Evolutionary conservation across 148 eudicot species (phyloP).

Genomic region (Camellia lanceoleosa): DNA sequence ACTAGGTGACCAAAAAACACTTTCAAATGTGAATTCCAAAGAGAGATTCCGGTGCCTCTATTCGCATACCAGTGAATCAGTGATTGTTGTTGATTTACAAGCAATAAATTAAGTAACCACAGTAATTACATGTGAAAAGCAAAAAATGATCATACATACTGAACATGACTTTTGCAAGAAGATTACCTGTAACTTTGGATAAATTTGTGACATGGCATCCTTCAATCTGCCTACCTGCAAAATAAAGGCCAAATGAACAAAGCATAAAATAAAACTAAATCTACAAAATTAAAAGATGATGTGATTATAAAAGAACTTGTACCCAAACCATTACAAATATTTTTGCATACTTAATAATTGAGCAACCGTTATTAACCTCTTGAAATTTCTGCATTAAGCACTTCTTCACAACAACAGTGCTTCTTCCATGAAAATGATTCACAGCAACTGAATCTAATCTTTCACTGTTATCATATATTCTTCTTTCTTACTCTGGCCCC

Average conservation of each 20-base stretch:
- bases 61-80: not conserved
- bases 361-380: too few species aligned
- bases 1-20: not conserved
- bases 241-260: slow-evolving; percentile 10
- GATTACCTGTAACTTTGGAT: slow-evolving; percentile 80
- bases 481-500: not conserved
- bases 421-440: too few species aligned
- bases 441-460: too few species aligned
- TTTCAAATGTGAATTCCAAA: not conserved
- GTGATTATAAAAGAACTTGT: not conserved
- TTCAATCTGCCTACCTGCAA: slow-evolving; percentile 72
- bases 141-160: slow-evolving; percentile 11
- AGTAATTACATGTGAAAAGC: not conserved
- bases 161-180: not conserved
- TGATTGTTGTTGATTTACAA: not conserved
- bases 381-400: too few species aligned
- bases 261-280: not conserved
- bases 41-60: not conserved
- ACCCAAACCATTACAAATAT: not conserved
- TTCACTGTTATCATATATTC: too few species aligned
- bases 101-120: not conserved
- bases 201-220: slow-evolving; percentile 82
- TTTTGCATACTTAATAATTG: not conserved
- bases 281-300: not conserved
- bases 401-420: too few species aligned